Evolutionary conservation across 169 alveolate genomes (phyloP).

Genomic region (Plasmodium fragile): DNA sequence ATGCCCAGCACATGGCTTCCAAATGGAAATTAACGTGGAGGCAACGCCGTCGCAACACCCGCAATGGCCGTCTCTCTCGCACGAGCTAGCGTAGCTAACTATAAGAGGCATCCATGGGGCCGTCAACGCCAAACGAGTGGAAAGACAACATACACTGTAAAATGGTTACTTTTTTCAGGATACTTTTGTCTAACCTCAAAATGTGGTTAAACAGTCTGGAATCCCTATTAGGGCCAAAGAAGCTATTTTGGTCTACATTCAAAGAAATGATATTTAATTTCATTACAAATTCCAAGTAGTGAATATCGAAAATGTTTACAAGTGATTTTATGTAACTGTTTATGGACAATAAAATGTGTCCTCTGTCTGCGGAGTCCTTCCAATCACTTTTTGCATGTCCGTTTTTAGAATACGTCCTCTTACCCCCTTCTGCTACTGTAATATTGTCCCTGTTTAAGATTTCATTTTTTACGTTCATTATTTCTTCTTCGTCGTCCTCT

Average conservation of each 20-base stretch:
- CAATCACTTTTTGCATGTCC: background rate
- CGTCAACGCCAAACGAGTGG: slow-evolving; percentile 5
- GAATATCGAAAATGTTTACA: slow-evolving; percentile 56
- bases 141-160: slow-evolving; percentile 60
- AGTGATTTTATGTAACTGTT: slow-evolving; percentile 54
- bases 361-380: slow-evolving; percentile 23
- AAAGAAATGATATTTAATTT: slow-evolving; percentile 71
- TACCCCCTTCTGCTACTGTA: background rate
- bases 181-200: slow-evolving; percentile 61
- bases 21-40: background rate
- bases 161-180: slow-evolving; percentile 52
- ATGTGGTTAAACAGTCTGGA: slow-evolving; percentile 48
- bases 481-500: slow-evolving; percentile 45
- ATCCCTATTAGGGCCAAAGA: slow-evolving; percentile 68
- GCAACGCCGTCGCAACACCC: background rate
- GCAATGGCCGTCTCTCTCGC: background rate
- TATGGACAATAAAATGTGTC: slow-evolving; percentile 48
- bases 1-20: background rate
- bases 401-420: background rate
- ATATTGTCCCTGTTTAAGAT: background rate
- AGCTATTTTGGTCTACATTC: slow-evolving; percentile 49
- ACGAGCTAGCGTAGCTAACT: background rate
- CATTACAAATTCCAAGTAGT: slow-evolving; percentile 58
- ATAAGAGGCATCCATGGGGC: background rate
- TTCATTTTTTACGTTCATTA: slow-evolving; percentile 21